A percentile compares a stretch with the other conserved stretches of the same genome.
phyloP scores from a whole-genome alignment of 2,329 filamentous ascomycete species.

The Fusarium hostae region DNA sequence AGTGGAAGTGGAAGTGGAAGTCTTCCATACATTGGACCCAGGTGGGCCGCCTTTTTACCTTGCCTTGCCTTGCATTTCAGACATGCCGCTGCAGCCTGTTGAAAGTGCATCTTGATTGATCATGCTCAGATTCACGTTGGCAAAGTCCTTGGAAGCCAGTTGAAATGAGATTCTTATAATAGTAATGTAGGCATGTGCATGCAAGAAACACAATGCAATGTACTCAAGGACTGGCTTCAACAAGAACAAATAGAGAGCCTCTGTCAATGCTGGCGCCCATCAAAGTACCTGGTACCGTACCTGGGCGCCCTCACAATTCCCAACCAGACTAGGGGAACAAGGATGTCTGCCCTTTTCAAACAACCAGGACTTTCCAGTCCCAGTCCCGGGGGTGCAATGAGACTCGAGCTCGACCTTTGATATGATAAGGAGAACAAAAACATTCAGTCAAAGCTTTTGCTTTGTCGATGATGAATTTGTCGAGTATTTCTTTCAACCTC shows the following conservation, averaged over 20 bases:
- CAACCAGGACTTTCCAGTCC: conserved; percentile 7
- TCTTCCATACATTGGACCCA: conserved; percentile 10
- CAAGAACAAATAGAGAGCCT: conserved; percentile 20
- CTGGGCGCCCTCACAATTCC: conserved; percentile 17
- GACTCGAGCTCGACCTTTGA: conserved; percentile 8
- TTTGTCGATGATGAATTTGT: background rate
- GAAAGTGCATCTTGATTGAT: conserved; percentile 2
- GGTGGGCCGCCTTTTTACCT: conserved; percentile 8
- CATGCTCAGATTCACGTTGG: background rate
- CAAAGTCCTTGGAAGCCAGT: background rate
- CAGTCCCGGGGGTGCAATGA: background rate
- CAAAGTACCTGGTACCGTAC: conserved; percentile 33
- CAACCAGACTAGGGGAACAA: conserved; percentile 33
- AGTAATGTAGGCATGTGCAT: background rate
- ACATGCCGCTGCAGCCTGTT: conserved; percentile 30
- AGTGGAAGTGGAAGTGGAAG: background rate
- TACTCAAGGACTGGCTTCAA: background rate
- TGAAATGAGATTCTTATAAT: background rate
- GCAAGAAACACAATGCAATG: conserved; percentile 2
- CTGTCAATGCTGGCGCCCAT: conserved; percentile 20
- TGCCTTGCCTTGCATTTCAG: conserved; percentile 24
- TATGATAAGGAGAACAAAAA: conserved; percentile 1
- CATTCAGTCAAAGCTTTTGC: background rate
- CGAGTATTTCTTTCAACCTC: background rate
- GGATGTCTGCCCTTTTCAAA: conserved; percentile 36